Evolutionary conservation across 176 grass and related monocot genomes (phyloP).

Genomic region (Cenchrus americanus): DNA sequence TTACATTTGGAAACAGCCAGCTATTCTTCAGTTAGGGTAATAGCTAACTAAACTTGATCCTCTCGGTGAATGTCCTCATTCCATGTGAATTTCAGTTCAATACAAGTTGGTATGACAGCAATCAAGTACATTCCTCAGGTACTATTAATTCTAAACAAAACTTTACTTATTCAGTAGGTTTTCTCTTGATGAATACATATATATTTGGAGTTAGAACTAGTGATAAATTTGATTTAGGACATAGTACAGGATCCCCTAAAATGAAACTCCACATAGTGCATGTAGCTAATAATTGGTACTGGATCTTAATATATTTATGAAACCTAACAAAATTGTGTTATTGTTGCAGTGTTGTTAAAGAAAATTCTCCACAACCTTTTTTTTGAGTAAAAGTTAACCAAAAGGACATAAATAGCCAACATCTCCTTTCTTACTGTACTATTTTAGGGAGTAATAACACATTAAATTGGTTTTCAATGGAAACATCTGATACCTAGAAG

Average conservation of each 20-base stretch:
- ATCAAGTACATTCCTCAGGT: slow-evolving; percentile 99
- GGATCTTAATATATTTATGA: neutral
- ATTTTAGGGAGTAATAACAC: neutral
- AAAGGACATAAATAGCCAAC: neutral
- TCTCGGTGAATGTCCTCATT: neutral
- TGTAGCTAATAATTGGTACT: slow-evolving; percentile 5
- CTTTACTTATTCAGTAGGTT: slow-evolving; percentile 1
- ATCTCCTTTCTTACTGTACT: neutral
- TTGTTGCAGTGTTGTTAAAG: neutral
- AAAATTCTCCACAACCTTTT: neutral
- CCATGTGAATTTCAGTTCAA: slow-evolving; percentile 71
- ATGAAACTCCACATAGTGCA: neutral
- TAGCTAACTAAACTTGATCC: neutral
- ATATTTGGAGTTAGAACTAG: neutral
- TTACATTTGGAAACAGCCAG: neutral
- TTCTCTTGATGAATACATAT: neutral
- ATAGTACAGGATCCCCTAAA: neutral
- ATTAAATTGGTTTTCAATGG: neutral
- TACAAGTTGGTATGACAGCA: slow-evolving; percentile 91
- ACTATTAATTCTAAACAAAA: slow-evolving; percentile 26
- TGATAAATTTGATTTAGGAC: neutral
- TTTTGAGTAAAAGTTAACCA: neutral
- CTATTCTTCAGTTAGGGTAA: neutral
- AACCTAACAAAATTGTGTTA: neutral
- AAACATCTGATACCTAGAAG: neutral